Percentiles rank a stretch among this genome's conserved stretches.
These are phyloP conservation scores for Candida hungchunana DNA, from an alignment of 805 yeast species.

Conservation along the genomic window DNA sequence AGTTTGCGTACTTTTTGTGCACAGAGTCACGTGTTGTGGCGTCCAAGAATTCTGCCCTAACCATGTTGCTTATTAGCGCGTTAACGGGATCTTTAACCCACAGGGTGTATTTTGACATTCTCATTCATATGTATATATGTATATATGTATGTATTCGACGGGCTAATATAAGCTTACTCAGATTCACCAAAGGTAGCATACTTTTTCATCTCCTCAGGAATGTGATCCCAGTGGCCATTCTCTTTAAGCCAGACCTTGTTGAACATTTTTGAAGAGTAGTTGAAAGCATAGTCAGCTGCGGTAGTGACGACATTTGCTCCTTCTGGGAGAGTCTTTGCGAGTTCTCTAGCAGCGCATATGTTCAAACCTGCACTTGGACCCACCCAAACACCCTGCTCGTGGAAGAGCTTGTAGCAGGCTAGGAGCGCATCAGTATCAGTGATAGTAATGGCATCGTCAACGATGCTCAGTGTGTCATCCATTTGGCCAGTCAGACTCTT, in stretches of 20 bases:
- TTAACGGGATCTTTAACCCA: no score
- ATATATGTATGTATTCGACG: no score
- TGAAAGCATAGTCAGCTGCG: conserved; percentile 22
- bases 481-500: conserved; percentile 22
- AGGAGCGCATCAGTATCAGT: conserved; percentile 19
- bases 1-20: no score
- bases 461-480: conserved; percentile 18
- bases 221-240: conserved; percentile 22
- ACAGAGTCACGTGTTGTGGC: neutral
- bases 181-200: conserved; percentile 21
- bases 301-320: conserved; percentile 25
- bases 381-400: conserved; percentile 19
- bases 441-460: conserved; percentile 20
- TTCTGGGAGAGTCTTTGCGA: conserved; percentile 22
- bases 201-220: conserved; percentile 19
- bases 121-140: no score
- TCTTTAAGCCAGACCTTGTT: conserved; percentile 19
- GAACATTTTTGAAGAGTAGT: conserved; percentile 23
- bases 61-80: no score
- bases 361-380: conserved; percentile 27
- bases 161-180: no score
- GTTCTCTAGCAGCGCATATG: conserved; percentile 19
- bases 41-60: no score
- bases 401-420: conserved; percentile 16
- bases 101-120: no score